These are phyloP conservation scores for Aspergillus leporis DNA, from an alignment of 495 filamentous ascomycete genomes.

Conservation along the genomic window DNA sequence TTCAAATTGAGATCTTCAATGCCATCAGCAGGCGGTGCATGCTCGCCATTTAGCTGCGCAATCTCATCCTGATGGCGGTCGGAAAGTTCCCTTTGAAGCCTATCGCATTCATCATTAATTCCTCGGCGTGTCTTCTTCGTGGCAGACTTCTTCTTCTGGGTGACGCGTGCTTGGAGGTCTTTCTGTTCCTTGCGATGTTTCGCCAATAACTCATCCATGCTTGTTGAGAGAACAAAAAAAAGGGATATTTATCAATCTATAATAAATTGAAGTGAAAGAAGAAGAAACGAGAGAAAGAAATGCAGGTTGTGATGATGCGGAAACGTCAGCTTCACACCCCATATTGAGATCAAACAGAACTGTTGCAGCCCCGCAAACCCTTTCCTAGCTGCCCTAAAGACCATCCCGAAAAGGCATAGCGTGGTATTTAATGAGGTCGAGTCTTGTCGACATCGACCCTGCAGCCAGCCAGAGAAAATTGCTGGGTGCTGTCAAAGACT, in stretches of 20 bases:
- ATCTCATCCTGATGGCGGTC: slow-evolving; percentile 69
- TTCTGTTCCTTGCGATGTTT: slow-evolving; percentile 86
- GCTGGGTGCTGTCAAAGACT: neutral
- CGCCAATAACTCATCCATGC: slow-evolving; percentile 72
- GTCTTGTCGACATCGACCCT: too few species aligned
- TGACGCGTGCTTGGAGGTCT: slow-evolving; percentile 80
- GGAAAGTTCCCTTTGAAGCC: slow-evolving; percentile 67
- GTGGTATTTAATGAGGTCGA: neutral
- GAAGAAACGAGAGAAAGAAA: slow-evolving; percentile 1
- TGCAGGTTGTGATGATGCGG: neutral
- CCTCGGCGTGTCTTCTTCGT: slow-evolving; percentile 94
- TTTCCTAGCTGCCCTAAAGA: slow-evolving; percentile 29
- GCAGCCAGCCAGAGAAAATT: too few species aligned
- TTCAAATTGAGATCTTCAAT: slow-evolving; percentile 35
- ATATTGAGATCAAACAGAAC: neutral
- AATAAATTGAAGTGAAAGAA: neutral
- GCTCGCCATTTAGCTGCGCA: slow-evolving; percentile 53
- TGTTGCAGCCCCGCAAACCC: slow-evolving; percentile 34
- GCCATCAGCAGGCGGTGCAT: slow-evolving; percentile 23
- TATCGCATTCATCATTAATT: slow-evolving; percentile 79
- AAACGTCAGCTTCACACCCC: neutral
- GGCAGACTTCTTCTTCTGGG: slow-evolving; percentile 92
- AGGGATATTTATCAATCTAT: neutral
- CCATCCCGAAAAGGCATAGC: slow-evolving; percentile 27
- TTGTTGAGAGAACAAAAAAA: slow-evolving; percentile 11